Conservation (phyloP, 2,329 filamentous ascomycete genomes). For the Cercospora sojina region DNA sequence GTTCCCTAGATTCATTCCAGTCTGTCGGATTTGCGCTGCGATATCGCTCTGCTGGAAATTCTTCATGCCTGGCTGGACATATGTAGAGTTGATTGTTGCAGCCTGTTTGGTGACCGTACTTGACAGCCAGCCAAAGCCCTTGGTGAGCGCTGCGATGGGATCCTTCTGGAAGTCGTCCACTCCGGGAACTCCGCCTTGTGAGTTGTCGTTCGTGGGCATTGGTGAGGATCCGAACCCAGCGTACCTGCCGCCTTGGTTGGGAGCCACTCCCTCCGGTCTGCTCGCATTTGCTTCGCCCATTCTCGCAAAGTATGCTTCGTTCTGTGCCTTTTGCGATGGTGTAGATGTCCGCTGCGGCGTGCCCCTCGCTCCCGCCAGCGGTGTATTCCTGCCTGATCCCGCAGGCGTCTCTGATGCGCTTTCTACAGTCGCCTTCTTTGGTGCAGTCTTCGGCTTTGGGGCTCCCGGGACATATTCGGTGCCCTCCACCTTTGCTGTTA, state of each 20-base stretch:
- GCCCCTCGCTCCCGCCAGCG: conserved; percentile 22
- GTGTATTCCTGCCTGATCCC: conserved; percentile 31
- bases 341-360: conserved; percentile 29
- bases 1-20: conserved; percentile 51
- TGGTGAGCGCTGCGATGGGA: conserved; percentile 81
- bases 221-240: conserved; percentile 82
- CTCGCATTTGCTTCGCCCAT: conserved; percentile 80
- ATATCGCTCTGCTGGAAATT: conserved; percentile 65
- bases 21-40: conserved; percentile 59
- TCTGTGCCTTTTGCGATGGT: conserved; percentile 55
- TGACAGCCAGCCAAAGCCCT: conserved; percentile 93
- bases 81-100: conserved; percentile 85
- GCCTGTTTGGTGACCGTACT: conserved; percentile 85
- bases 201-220: conserved; percentile 45
- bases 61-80: conserved; percentile 88
- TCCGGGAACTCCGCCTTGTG: conserved; percentile 56
- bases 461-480: conserved; percentile 70
- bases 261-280: conserved; percentile 71
- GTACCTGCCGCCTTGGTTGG: conserved; percentile 90
- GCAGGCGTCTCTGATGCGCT: conserved; percentile 26
- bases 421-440: conserved; percentile 30
- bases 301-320: conserved; percentile 87
- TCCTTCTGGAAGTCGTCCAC: conserved; percentile 91
- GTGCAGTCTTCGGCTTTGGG: conserved; percentile 21
- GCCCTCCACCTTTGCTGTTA: conserved; percentile 84